Base-by-base conservation (phyloP, 2,329 filamentous ascomycete species). In the Aspergillus sp. region DNA sequence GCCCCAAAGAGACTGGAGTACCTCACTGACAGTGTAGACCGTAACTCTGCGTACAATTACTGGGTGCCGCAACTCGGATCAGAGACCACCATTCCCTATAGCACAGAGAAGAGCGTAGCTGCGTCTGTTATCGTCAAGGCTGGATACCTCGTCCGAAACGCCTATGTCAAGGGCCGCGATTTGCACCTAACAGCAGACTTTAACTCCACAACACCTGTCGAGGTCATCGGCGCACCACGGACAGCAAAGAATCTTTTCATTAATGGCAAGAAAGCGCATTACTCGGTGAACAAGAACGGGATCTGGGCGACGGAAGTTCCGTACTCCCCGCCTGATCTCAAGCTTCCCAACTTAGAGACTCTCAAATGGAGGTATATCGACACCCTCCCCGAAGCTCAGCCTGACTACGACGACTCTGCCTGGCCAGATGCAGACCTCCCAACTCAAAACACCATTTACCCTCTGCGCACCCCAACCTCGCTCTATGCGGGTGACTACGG, bases 401-500 rank as follows among this genome's bases (percentile, higher is more conserved):
- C 80, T 0, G 75, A 74, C 1, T 94, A 93, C 68, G 86, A 92
- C 56, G 91, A 95, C 73, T 84, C 84, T 3, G 74, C 76, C 6
- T 95, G 91, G 91, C 82, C 82, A 0, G 67, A 71, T 0, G 91
- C 90, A 0, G 77, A 88, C 62, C 79, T 86, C 6, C 80, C 77
- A 2, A 88, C 87, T 1, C 85, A 85, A 71, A 92, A 92, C 73
- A 85, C 84, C 0, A 78, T 81, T 19, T 70, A 76, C 23, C 77
- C 82, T 2, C 77, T 89, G 2, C 83, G 80, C 0, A 93, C 91
- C 0, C 87, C 89, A 0, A 87, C 85, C 0, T 88, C 86, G 0
- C 83, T 93, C 0, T 91, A 89, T 69, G 83, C 82, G 0, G 85
- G 85, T 17, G 91, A 93, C 74, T 93, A 93, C 69, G 90, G 90